Evolutionary conservation across 306 rosid genomes (phyloP).

Genomic region (Ormosia emarginata): DNA sequence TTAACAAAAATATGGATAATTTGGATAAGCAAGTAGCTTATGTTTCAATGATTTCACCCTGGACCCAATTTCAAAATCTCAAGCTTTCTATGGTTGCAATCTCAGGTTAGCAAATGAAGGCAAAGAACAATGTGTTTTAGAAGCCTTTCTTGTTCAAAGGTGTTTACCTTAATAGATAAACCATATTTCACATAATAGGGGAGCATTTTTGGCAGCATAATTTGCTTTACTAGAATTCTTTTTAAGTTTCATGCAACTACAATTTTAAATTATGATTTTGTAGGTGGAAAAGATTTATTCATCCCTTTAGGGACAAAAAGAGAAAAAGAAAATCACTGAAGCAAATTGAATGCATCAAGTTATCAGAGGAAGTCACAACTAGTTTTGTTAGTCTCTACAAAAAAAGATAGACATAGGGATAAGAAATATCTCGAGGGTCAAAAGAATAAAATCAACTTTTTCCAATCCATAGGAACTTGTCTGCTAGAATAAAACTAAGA

Average conservation of each 20-base stretch:
- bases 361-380: not conserved
- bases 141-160: slow-evolving; percentile 77
- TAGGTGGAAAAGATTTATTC: slow-evolving; percentile 12
- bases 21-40: too few species aligned
- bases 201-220: slow-evolving; percentile 66
- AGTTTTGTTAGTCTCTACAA: not conserved
- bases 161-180: slow-evolving; percentile 74
- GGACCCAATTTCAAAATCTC: too few species aligned
- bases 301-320: not conserved
- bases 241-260: slow-evolving; percentile 72
- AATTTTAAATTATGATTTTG: slow-evolving; percentile 18
- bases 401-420: not conserved
- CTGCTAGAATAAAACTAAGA: not conserved
- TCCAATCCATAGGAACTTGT: not conserved
- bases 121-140: slow-evolving; percentile 43
- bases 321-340: not conserved
- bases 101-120: slow-evolving; percentile 37
- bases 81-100: too few species aligned
- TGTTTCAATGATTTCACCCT: too few species aligned
- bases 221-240: slow-evolving; percentile 68
- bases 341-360: not conserved
- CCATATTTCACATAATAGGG: slow-evolving; percentile 77
- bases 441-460: not conserved
- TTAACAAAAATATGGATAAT: too few species aligned
- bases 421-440: not conserved